Percentiles rank a stretch among this genome's conserved stretches.
phyloP scores from a whole-genome alignment of 1,284 basidiomycete genomes.

The Ceratobasidium sp. region DNA sequence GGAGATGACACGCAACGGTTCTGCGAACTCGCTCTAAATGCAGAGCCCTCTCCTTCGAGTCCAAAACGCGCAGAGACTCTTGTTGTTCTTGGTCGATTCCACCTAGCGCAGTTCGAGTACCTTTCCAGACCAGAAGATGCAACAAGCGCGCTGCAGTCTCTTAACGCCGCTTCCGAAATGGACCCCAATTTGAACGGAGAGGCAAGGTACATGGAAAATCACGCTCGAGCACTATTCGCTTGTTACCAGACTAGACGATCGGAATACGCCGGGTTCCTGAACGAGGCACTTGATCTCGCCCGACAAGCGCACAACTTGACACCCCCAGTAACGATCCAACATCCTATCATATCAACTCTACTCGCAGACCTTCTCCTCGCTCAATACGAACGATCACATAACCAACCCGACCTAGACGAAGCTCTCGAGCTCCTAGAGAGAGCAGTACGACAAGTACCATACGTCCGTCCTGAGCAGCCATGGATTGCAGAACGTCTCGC shows the following conservation, averaged over 20 bases:
- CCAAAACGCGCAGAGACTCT: constrained; percentile 1
- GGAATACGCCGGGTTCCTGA: background rate
- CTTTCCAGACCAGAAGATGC: background rate
- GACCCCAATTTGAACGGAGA: background rate
- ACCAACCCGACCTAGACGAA: constrained; percentile 3
- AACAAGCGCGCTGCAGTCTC: background rate
- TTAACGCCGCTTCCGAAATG: background rate
- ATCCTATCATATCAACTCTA: constrained; percentile 11
- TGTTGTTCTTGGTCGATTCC: constrained; percentile 4
- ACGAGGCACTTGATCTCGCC: constrained; percentile 3
- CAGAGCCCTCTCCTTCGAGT: background rate
- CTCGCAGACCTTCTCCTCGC: constrained; percentile 24
- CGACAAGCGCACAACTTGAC: background rate
- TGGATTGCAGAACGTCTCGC: constrained; percentile 21
- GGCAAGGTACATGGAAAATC: constrained; percentile 7
- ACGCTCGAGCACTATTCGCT: constrained; percentile 10
- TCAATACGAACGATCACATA: constrained; percentile 12
- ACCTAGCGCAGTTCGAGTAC: constrained; percentile 26
- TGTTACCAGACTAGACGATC: constrained; percentile 15
- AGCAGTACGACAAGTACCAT: constrained; percentile 13
- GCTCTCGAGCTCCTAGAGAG: constrained; percentile 6
- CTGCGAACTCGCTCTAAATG: constrained; percentile 1
- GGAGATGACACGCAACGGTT: background rate
- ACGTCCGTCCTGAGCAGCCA: constrained; percentile 16
- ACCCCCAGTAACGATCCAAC: background rate